Conservation (phyloP, 192 early-diverging fungal genomes). For the Kappamyces sp. region DNA sequence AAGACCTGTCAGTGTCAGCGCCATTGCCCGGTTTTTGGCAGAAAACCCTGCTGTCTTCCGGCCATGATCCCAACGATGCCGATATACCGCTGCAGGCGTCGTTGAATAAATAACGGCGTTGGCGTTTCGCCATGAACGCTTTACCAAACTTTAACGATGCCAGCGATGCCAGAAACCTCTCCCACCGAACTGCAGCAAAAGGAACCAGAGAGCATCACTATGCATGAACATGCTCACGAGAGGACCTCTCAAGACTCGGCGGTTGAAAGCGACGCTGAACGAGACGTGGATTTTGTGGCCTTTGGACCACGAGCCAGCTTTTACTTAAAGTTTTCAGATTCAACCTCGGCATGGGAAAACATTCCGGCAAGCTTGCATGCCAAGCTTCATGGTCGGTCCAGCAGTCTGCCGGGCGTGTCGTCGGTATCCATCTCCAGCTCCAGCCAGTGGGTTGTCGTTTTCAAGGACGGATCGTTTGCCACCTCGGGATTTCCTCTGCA, state of each 20-base stretch:
- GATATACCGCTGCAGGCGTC: too few relatives aligned
- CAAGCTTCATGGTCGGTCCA: slow-evolving; percentile 24
- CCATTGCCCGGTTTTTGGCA: slow-evolving; percentile 1
- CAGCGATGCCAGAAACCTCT: too few relatives aligned
- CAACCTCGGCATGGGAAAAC: slow-evolving; percentile 21
- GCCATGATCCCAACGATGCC: slow-evolving; percentile 1
- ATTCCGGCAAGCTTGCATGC: slow-evolving; percentile 28
- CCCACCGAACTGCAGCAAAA: too few relatives aligned
- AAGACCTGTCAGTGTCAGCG: neutral
- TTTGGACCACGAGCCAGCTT: slow-evolving; percentile 15
- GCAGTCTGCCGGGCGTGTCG: slow-evolving; percentile 21
- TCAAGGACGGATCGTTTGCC: slow-evolving; percentile 30
- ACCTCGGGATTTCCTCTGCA: slow-evolving; percentile 23
- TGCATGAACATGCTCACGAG: too few relatives aligned
- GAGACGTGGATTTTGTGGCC: slow-evolving; percentile 11
- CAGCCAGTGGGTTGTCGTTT: slow-evolving; percentile 27
- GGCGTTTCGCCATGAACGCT: too few relatives aligned
- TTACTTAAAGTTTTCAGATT: slow-evolving; percentile 22
- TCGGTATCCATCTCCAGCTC: slow-evolving; percentile 19
- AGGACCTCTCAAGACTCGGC: too few relatives aligned
- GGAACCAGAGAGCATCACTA: too few relatives aligned
- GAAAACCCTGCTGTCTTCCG: slow-evolving; percentile 5
- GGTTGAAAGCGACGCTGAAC: neutral
- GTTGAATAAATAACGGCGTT: too few relatives aligned
- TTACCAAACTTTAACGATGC: too few relatives aligned